A percentile compares a stretch with the other conserved stretches of the same genome.
Evolutionary conservation across 768 basidiomycete species (phyloP).

Genomic region (Leccinellum albellum): DNA sequence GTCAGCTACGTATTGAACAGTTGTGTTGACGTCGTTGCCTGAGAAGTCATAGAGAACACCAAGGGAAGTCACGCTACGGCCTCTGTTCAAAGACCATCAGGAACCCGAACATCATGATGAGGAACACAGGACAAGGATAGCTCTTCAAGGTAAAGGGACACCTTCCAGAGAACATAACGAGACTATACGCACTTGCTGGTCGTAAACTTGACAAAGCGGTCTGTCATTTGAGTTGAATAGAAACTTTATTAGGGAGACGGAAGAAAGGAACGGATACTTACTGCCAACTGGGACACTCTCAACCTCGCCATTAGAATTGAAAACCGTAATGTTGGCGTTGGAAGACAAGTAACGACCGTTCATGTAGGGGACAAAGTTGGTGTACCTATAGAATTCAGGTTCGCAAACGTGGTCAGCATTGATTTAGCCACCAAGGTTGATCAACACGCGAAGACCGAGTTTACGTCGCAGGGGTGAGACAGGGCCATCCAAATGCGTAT

Average conservation of each 20-base stretch:
- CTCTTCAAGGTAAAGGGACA: not conserved
- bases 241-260: conserved; percentile 28
- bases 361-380: conserved; percentile 63
- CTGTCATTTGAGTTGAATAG: conserved; percentile 32
- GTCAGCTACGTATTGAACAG: conserved; percentile 65
- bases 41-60: conserved; percentile 79
- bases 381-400: conserved; percentile 38
- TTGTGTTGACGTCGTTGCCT: conserved; percentile 65
- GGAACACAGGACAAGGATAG: not conserved
- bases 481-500: not conserved
- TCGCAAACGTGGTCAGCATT: not conserved
- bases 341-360: conserved; percentile 76
- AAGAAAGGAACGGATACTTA: conserved; percentile 14
- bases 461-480: not conserved
- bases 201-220: conserved; percentile 66
- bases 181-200: conserved; percentile 55
- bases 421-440: not conserved
- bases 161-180: not conserved
- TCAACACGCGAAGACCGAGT: not conserved
- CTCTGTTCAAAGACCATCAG: conserved; percentile 33
- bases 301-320: conserved; percentile 33
- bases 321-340: conserved; percentile 66
- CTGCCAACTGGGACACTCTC: conserved; percentile 45
- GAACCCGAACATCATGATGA: not conserved
- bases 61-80: conserved; percentile 71